phyloP scores from a whole-genome alignment of 371 early-diverging fungal genomes.

The Coemansia sp. region DNA sequence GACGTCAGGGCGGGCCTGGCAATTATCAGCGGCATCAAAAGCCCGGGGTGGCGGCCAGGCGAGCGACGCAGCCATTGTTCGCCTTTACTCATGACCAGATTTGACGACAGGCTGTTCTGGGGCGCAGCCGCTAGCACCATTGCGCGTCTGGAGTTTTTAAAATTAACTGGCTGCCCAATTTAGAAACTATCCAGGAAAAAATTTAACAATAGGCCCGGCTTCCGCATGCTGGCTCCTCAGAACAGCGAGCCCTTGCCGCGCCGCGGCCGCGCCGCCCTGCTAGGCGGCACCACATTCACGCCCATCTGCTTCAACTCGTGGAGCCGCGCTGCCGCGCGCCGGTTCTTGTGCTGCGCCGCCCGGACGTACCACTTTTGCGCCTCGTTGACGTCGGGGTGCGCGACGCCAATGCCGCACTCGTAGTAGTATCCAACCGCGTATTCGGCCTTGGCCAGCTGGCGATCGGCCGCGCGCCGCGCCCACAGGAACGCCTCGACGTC shows the following conservation, averaged over 20 bases:
- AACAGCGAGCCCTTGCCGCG: slow-evolving; percentile 44
- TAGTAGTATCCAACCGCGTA: slow-evolving; percentile 86
- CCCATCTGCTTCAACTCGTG: slow-evolving; percentile 71
- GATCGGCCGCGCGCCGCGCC: slow-evolving; percentile 85
- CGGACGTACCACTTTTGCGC: slow-evolving; percentile 76
- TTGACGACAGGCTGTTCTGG: too few species aligned
- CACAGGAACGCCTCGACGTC: slow-evolving; percentile 85
- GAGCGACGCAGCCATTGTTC: too few species aligned
- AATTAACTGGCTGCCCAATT: too few species aligned
- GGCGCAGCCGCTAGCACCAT: too few species aligned
- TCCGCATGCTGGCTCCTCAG: neutral
- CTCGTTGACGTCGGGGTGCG: slow-evolving; percentile 63
- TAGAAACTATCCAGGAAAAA: neutral
- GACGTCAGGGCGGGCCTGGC: neutral
- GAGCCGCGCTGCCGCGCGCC: slow-evolving; percentile 70
- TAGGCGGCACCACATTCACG: slow-evolving; percentile 19
- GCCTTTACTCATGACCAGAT: too few species aligned
- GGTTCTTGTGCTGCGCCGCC: slow-evolving; percentile 74
- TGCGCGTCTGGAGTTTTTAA: too few species aligned
- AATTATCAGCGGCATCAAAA: neutral
- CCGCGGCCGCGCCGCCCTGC: slow-evolving; percentile 27
- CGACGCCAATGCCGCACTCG: slow-evolving; percentile 73
- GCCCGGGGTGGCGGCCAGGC: too few species aligned
- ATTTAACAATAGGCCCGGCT: neutral
- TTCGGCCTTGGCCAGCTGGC: slow-evolving; percentile 81